A percentile compares a stretch with the other conserved stretches of the same genome.
Conservation (phyloP, 768 basidiomycete species). For the Amanita fuliginea region DNA sequence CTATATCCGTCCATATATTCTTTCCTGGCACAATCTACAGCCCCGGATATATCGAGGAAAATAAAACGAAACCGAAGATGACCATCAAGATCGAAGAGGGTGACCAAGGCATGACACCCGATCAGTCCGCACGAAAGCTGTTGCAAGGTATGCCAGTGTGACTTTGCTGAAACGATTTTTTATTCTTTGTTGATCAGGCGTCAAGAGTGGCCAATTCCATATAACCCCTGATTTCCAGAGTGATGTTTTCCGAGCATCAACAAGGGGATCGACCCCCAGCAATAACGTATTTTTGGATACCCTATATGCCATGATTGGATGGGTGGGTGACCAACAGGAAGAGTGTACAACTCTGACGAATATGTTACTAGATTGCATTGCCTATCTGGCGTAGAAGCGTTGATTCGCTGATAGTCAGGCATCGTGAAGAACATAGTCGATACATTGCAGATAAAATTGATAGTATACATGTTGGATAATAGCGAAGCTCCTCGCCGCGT, state of each 20-base stretch:
- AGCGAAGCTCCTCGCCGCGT: slow-evolving; percentile 38
- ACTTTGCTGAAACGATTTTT: not conserved
- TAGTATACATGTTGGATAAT: slow-evolving; percentile 33
- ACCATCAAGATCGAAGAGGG: slow-evolving; percentile 66
- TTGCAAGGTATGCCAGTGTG: slow-evolving; percentile 38
- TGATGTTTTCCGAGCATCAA: slow-evolving; percentile 54
- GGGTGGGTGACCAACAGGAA: slow-evolving; percentile 22
- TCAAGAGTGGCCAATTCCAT: slow-evolving; percentile 59
- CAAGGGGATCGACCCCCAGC: slow-evolving; percentile 50
- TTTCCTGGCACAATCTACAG: slow-evolving; percentile 76
- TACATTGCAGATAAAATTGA: slow-evolving; percentile 22
- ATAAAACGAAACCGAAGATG: slow-evolving; percentile 66
- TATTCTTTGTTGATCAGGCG: slow-evolving; percentile 31
- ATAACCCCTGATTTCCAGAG: slow-evolving; percentile 67
- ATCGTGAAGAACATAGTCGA: slow-evolving; percentile 33
- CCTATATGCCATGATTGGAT: slow-evolving; percentile 31
- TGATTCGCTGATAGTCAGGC: slow-evolving; percentile 33
- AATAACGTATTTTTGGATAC: slow-evolving; percentile 52
- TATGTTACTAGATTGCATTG: slow-evolving; percentile 29
- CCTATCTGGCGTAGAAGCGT: slow-evolving; percentile 43
- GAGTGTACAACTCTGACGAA: not conserved
- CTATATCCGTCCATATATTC: slow-evolving; percentile 69
- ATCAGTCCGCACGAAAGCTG: slow-evolving; percentile 47
- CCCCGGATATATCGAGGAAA: slow-evolving; percentile 69
- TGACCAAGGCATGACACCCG: slow-evolving; percentile 54